Conservation (phyloP, 257 asterid genomes). For the Forsythia suspensa region DNA sequence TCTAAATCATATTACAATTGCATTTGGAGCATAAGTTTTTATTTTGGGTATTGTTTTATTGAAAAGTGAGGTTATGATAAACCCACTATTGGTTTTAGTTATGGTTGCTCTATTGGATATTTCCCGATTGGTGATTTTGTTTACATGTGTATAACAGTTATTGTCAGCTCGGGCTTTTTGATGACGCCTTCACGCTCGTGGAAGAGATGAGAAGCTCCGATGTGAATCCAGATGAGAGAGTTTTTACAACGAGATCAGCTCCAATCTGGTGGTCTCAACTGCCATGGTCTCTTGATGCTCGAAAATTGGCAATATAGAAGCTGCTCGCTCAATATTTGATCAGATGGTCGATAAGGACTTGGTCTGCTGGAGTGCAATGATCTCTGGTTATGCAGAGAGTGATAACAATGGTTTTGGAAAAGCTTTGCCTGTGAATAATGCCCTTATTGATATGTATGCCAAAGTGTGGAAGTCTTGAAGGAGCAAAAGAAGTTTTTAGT, state of each 20-base stretch:
- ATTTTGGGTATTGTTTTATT: background rate
- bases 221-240: slow-evolving; percentile 49
- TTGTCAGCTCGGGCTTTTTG: slow-evolving; percentile 60
- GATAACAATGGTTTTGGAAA: slow-evolving; percentile 52
- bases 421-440: slow-evolving; percentile 62
- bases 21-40: background rate
- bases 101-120: background rate
- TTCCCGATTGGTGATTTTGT: slow-evolving; percentile 20
- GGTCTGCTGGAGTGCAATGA: slow-evolving; percentile 88
- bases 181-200: slow-evolving; percentile 48
- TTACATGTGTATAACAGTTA: slow-evolving; percentile 44
- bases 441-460: slow-evolving; percentile 75
- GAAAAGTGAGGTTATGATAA: background rate
- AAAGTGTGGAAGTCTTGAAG: slow-evolving; percentile 70
- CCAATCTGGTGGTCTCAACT: slow-evolving; percentile 65
- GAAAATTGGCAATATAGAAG: slow-evolving; percentile 46
- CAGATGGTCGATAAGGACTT: slow-evolving; percentile 52
- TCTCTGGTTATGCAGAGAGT: slow-evolving; percentile 73
- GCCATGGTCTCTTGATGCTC: slow-evolving; percentile 72
- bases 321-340: slow-evolving; percentile 60
- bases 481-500: slow-evolving; percentile 52
- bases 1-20: too few species aligned
- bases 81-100: background rate
- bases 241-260: slow-evolving; percentile 55
- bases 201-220: slow-evolving; percentile 62